A percentile compares a stretch with the other conserved stretches of the same genome.
These are phyloP conservation scores for Fonsecaea pedrosoi DNA, from an alignment of 2,329 filamentous ascomycete species.

Conservation along the genomic window DNA sequence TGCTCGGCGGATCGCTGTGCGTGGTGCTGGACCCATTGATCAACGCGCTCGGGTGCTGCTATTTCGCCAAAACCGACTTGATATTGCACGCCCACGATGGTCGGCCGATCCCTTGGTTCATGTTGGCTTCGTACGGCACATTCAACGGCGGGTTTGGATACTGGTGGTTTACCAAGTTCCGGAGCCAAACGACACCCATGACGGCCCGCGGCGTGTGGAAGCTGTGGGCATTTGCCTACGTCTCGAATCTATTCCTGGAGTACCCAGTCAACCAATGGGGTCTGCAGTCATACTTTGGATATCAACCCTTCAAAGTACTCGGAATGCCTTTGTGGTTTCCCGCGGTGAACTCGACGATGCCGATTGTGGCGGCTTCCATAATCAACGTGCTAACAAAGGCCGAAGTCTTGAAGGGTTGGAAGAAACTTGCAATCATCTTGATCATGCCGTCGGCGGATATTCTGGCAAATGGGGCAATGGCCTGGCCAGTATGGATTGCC, in stretches of 20 bases:
- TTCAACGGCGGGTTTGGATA: slow-evolving; percentile 17
- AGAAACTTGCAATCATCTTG: slow-evolving; percentile 21
- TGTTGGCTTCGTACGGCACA: slow-evolving; percentile 15
- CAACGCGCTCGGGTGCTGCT: slow-evolving; percentile 5
- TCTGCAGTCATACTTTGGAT: slow-evolving; percentile 17
- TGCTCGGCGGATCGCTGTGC: not conserved
- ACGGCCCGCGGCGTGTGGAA: slow-evolving; percentile 4
- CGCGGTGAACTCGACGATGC: slow-evolving; percentile 20
- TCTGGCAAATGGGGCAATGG: slow-evolving; percentile 20
- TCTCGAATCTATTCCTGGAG: slow-evolving; percentile 3
- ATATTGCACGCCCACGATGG: slow-evolving; percentile 4
- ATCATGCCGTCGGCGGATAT: slow-evolving; percentile 20
- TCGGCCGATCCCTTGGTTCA: slow-evolving; percentile 14
- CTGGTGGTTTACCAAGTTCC: slow-evolving; percentile 17
- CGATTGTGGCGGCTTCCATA: slow-evolving; percentile 10
- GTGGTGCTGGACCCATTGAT: slow-evolving; percentile 8
- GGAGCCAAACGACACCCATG: not conserved
- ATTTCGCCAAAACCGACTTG: not conserved
- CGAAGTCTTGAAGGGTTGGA: slow-evolving; percentile 17
- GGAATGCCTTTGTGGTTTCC: slow-evolving; percentile 20
- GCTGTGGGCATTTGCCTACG: slow-evolving; percentile 2
- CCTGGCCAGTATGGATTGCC: slow-evolving; percentile 22
- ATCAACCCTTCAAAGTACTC: slow-evolving; percentile 16
- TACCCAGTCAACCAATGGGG: slow-evolving; percentile 13
- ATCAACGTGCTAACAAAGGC: slow-evolving; percentile 8